Percentiles rank a stretch among this genome's conserved stretches.
Conservation (phyloP, 164 flowering plant species). For the Houttuynia cordata region DNA sequence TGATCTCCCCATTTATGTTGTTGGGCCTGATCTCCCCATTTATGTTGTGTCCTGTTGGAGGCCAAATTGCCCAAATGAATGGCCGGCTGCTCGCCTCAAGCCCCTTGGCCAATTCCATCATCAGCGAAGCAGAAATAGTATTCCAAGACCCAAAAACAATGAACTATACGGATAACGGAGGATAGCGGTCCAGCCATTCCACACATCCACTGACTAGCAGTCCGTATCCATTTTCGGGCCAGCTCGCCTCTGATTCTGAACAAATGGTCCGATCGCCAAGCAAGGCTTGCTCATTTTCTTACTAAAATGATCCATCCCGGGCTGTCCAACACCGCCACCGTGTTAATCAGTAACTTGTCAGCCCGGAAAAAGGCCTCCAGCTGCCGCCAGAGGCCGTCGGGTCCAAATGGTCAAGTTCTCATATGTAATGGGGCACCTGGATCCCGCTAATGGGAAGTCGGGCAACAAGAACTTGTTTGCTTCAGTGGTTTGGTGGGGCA, state of each 20-base stretch:
- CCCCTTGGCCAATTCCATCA: conserved; percentile 23
- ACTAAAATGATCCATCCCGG: conserved; percentile 5
- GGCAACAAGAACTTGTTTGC: conserved; percentile 1
- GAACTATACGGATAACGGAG: conserved; percentile 4
- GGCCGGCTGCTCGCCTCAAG: conserved; percentile 13
- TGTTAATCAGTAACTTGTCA: conserved; percentile 3
- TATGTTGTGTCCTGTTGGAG: conserved; percentile 15
- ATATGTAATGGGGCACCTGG: background rate
- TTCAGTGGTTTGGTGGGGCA: background rate
- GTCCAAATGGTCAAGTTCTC: background rate
- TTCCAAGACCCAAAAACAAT: conserved; percentile 23
- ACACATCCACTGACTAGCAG: conserved; percentile 1
- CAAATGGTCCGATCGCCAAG: conserved; percentile 7
- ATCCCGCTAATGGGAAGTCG: background rate
- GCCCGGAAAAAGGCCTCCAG: background rate
- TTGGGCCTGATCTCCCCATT: no score
- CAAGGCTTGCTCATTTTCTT: conserved; percentile 1
- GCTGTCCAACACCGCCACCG: conserved; percentile 4
- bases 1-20: conserved; percentile 8
- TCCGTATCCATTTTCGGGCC: conserved; percentile 4
- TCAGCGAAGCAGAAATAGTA: conserved; percentile 13
- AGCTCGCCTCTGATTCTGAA: background rate
- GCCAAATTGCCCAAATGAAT: conserved; percentile 25
- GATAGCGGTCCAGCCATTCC: conserved; percentile 8
- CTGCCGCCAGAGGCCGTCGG: background rate